Percentiles rank a stretch among this genome's conserved stretches.
Evolutionary conservation across 805 yeast species (phyloP).

Genomic region (Candida tallmaniae): DNA sequence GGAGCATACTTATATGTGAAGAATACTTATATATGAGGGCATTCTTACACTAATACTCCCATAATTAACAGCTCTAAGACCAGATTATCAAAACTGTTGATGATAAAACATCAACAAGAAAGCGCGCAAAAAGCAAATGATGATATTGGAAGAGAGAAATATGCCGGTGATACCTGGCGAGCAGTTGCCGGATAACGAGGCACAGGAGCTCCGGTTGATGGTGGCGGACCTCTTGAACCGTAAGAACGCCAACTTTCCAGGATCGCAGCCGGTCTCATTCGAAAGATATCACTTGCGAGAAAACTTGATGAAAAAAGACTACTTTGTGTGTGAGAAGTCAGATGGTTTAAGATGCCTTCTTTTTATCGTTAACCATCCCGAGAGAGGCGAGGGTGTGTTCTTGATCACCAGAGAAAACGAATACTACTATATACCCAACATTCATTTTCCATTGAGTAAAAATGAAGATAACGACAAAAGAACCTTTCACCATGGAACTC

Average conservation of each 20-base stretch:
- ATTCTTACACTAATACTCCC: no score
- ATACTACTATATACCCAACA: constrained; percentile 71
- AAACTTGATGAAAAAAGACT: constrained; percentile 65
- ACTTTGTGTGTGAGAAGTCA: constrained; percentile 91
- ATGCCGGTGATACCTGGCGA: constrained; percentile 89
- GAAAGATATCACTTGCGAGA: constrained; percentile 65
- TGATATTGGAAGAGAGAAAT: constrained; percentile 37
- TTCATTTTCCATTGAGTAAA: constrained; percentile 70
- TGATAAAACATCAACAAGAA: background rate
- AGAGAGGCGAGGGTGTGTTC: constrained; percentile 83
- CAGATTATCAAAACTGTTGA: background rate
- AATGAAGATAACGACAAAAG: constrained; percentile 42
- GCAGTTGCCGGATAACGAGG: constrained; percentile 66
- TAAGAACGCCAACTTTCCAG: constrained; percentile 65
- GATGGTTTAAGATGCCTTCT: constrained; percentile 89
- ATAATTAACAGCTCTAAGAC: no score
- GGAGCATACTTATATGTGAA: no score
- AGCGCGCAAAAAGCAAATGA: background rate
- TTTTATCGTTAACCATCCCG: constrained; percentile 60
- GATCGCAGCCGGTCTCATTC: constrained; percentile 94
- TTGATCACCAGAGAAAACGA: constrained; percentile 86
- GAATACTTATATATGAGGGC: no score
- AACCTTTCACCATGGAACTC: constrained; percentile 79
- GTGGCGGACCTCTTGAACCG: constrained; percentile 61
- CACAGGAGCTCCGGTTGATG: constrained; percentile 60